Percentiles rank a stretch among this genome's conserved stretches.
phyloP scores from a whole-genome alignment of 305 asterid genomes.

The Plantago coronopus region DNA sequence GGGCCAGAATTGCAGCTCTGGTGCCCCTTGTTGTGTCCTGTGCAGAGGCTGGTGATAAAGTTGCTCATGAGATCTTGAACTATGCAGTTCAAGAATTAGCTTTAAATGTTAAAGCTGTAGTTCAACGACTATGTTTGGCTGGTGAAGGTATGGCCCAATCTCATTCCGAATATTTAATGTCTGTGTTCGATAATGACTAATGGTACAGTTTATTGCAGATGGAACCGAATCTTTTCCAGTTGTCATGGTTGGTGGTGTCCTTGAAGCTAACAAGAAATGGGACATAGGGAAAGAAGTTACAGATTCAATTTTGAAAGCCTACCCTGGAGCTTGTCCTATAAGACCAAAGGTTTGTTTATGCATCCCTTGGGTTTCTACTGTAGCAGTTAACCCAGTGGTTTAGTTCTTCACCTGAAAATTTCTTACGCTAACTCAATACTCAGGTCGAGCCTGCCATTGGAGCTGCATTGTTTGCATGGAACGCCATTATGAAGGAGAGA shows the following conservation, averaged over 20 bases:
- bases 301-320: constrained; percentile 57
- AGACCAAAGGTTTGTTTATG: constrained; percentile 76
- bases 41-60: constrained; percentile 85
- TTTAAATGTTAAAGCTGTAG: constrained; percentile 78
- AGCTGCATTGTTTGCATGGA: constrained; percentile 76
- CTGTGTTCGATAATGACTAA: constrained; percentile 11
- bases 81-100: constrained; percentile 81
- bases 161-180: constrained; percentile 8
- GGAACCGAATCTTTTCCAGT: constrained; percentile 72
- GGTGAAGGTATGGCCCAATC: constrained; percentile 58
- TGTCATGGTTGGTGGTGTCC: constrained; percentile 94
- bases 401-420: neutral
- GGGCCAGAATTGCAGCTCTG: constrained; percentile 97
- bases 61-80: constrained; percentile 71
- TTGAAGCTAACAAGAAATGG: constrained; percentile 79
- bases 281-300: constrained; percentile 77
- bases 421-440: constrained; percentile 15
- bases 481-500: constrained; percentile 48
- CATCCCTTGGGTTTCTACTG: neutral
- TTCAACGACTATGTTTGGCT: constrained; percentile 66
- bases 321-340: constrained; percentile 66
- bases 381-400: neutral
- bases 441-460: constrained; percentile 91
- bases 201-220: constrained; percentile 46
- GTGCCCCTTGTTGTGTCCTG: constrained; percentile 87